Evolutionary conservation across 768 basidiomycete species (phyloP).

Genomic region (Podaxis sp.): DNA sequence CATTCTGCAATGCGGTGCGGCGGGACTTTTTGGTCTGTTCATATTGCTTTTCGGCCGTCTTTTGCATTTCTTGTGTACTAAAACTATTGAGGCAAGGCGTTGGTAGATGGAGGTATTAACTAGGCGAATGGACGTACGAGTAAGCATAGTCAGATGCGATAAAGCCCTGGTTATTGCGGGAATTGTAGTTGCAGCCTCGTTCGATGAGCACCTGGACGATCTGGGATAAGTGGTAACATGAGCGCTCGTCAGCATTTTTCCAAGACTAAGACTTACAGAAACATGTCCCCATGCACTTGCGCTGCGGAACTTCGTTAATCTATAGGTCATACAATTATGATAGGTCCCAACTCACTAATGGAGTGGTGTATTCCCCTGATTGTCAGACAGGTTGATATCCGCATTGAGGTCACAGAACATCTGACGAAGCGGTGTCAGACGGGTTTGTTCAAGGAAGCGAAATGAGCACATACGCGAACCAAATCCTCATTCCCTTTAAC

Average conservation of each 20-base stretch:
- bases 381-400: slow-evolving; percentile 86
- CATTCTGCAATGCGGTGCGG: slow-evolving; percentile 26
- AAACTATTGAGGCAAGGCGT: slow-evolving; percentile 39
- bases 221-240: slow-evolving; percentile 37
- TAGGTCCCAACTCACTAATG: slow-evolving; percentile 71
- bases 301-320: slow-evolving; percentile 35
- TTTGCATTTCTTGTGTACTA: slow-evolving; percentile 77
- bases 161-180: slow-evolving; percentile 88
- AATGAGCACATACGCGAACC: slow-evolving; percentile 59
- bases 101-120: neutral
- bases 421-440: slow-evolving; percentile 34
- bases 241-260: slow-evolving; percentile 1
- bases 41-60: slow-evolving; percentile 74
- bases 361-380: slow-evolving; percentile 88
- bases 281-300: slow-evolving; percentile 89
- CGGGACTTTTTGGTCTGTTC: slow-evolving; percentile 79
- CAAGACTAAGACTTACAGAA: slow-evolving; percentile 46
- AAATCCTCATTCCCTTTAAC: slow-evolving; percentile 89
- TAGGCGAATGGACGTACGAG: slow-evolving; percentile 48
- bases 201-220: slow-evolving; percentile 86
- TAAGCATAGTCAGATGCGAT: slow-evolving; percentile 93
- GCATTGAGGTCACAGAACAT: slow-evolving; percentile 91
- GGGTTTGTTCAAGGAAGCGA: neutral
- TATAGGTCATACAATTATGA: slow-evolving; percentile 6
- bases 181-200: slow-evolving; percentile 79